Conservation (phyloP, 441 rosid genomes). For the Pelargonium australe region DNA sequence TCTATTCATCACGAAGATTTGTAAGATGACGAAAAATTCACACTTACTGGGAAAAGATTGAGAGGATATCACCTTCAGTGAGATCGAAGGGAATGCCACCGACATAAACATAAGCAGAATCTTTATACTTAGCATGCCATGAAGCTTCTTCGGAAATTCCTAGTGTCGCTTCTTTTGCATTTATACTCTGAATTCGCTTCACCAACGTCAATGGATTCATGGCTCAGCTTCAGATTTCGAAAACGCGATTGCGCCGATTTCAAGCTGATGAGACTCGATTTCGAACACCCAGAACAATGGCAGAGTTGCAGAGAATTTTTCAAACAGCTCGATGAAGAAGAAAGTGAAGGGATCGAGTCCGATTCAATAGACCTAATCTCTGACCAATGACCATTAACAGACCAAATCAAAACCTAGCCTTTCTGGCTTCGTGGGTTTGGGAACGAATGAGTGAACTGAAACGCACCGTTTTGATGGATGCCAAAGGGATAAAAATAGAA, state of each 20-base stretch:
- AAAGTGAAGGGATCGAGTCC: neutral
- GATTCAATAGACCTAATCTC: too few species aligned
- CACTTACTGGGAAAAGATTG: constrained; percentile 77
- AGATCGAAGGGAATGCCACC: constrained; percentile 88
- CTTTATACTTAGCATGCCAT: constrained; percentile 90
- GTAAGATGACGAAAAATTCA: neutral
- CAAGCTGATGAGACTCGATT: neutral
- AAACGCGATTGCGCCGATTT: neutral
- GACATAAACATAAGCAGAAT: constrained; percentile 67
- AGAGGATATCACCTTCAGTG: constrained; percentile 93
- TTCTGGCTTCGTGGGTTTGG: too few species aligned
- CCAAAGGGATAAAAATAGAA: too few species aligned
- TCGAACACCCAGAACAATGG: neutral
- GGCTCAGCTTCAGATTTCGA: constrained; percentile 1
- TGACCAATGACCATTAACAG: too few species aligned
- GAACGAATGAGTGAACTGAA: too few species aligned
- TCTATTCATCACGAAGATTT: neutral
- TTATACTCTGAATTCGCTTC: constrained; percentile 66
- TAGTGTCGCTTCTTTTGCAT: constrained; percentile 61
- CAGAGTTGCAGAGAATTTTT: neutral
- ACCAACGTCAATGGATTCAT: constrained; percentile 85
- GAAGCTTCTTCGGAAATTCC: constrained; percentile 86
- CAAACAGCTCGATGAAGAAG: neutral
- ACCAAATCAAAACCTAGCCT: too few species aligned
- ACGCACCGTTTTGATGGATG: too few species aligned